Evolutionary conservation across 257 asterid genomes (phyloP), one percentile per base, ranked within the genome.

Genomic region (Jacaranda copaia): DNA sequence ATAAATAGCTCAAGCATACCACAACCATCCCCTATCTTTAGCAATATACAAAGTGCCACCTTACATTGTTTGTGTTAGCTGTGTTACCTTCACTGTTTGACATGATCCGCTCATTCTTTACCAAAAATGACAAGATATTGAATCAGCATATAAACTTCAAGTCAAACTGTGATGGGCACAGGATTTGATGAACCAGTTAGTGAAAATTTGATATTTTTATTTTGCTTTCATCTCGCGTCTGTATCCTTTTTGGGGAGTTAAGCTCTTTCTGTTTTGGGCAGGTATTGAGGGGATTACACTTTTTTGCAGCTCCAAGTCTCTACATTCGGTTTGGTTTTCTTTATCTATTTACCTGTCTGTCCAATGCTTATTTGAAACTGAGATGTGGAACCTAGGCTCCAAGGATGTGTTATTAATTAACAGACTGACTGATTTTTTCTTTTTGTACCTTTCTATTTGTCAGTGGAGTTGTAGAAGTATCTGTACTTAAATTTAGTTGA

Each of bases 191-290:
- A 25, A 72, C n/a, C 53, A 19, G 45, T 57, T 10, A 35, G 19
- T 62, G 65, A 20, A 39, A 8, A 25, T 25, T 1, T 25, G 32
- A 25, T 25, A 25, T 25, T 25, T 40, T 59, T 59, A 45, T 43
- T 73, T 15, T 73, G 46, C 8, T 40, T 73, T 56, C 67, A 6
- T 49, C 16, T 36, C 2, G 16, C 42, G 6, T 40, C 36, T 79
- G 8, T 18, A n/a, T 18, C 14, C 65, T 9, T 49, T 25, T 40
- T 32, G 36, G 48, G 65, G 45, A 35, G 52, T 32, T 61, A 35
- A 62, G 19, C 20, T 25, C 49, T 36, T 39, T 10, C 7, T 25
- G 32, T 51, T 70, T 40, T 68, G 68, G 64, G 45, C 81, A 77
- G 81, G 77, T 51, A 11, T 19, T 14, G 4, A 5, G 4, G 53